Evolutionary conservation across 192 early-diverging fungal species (phyloP).

Genomic region (Backusella luteola): DNA sequence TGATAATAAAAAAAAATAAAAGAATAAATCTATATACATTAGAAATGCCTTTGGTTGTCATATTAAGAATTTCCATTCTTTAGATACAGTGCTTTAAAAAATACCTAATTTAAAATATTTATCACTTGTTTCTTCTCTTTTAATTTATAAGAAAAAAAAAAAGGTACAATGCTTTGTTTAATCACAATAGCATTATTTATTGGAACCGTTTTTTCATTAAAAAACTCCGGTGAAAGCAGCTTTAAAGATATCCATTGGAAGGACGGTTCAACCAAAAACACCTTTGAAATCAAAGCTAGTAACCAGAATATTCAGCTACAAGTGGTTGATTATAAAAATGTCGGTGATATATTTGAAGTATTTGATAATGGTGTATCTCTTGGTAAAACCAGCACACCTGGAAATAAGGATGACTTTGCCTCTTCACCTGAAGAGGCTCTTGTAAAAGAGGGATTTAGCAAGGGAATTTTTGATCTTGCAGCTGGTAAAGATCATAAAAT

Average conservation of each 20-base stretch:
- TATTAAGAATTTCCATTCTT: no score
- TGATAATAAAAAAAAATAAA: no score
- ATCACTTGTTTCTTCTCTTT: no score
- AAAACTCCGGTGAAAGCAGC: background rate
- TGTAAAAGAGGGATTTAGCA: constrained; percentile 21
- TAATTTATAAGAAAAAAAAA: constrained; percentile 3
- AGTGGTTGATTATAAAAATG: constrained; percentile 31
- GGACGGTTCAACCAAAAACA: constrained; percentile 8
- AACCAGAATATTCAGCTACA: constrained; percentile 17
- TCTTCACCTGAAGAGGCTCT: constrained; percentile 29
- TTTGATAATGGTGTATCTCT: constrained; percentile 28
- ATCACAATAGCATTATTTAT: constrained; percentile 10
- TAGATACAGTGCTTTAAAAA: no score
- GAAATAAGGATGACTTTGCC: constrained; percentile 18
- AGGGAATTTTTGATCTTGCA: constrained; percentile 18
- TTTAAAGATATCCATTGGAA: constrained; percentile 24
- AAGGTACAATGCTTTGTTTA: background rate
- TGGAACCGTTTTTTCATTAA: background rate
- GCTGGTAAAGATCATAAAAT: constrained; percentile 27
- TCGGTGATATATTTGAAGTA: constrained; percentile 31
- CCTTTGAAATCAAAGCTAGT: constrained; percentile 15
- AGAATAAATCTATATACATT: no score
- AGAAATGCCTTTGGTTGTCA: no score
- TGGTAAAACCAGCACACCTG: constrained; percentile 8
- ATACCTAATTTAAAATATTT: no score